phyloP scores from a whole-genome alignment of 2,329 filamentous ascomycete species.

The Zasmidium citrigriseum region DNA sequence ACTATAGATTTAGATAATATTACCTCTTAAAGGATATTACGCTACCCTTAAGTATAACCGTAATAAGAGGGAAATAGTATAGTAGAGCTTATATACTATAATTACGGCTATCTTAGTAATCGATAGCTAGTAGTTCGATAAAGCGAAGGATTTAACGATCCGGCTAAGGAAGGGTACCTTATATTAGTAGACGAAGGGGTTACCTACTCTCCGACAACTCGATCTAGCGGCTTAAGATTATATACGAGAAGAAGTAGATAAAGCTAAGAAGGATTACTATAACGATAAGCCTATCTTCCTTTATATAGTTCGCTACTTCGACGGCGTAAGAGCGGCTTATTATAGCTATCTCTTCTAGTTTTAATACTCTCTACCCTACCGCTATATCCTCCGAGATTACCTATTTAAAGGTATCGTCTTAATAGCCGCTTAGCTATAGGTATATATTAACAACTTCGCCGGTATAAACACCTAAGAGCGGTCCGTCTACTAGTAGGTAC shows the following conservation, averaged over 20 bases:
- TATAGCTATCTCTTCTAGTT: not conserved
- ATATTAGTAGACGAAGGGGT: no score
- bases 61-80: not conserved
- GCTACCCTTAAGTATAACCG: not conserved
- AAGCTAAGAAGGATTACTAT: not conserved
- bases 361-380: not conserved
- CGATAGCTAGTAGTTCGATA: not conserved
- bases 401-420: not conserved
- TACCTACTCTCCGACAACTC: not conserved
- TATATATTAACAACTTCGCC: not conserved
- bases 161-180: not conserved
- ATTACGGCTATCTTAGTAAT: not conserved
- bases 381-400: not conserved
- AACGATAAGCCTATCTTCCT: not conserved
- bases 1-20: not conserved
- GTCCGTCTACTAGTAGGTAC: not conserved
- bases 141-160: not conserved
- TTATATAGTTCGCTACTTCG: not conserved
- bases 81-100: not conserved
- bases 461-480: not conserved
- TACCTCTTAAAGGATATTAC: not conserved
- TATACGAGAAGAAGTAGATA: not conserved
- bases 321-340: not conserved
- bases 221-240: not conserved
- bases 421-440: not conserved